Conservation (phyloP, 164 flowering plant genomes). For the Houttuynia cordata region DNA sequence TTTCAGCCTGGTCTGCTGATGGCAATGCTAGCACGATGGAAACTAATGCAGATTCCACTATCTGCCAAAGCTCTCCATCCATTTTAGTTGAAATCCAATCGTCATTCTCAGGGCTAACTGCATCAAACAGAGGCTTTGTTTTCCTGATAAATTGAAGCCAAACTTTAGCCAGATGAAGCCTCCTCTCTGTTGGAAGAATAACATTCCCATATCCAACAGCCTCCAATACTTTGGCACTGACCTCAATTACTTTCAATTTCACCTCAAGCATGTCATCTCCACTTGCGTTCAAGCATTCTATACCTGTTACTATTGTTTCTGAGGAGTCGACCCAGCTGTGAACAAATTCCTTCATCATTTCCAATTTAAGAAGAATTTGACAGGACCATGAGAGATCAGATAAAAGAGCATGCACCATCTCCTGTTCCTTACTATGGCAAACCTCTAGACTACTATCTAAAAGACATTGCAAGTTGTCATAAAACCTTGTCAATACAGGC, state of each 20-base stretch:
- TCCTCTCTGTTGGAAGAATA: constrained; percentile 48
- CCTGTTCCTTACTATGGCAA: constrained; percentile 11
- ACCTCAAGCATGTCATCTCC: constrained; percentile 20
- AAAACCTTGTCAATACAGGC: constrained; percentile 36
- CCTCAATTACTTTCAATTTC: constrained; percentile 49
- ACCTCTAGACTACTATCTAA: constrained; percentile 18
- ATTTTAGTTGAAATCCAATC: constrained; percentile 23
- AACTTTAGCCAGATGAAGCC: constrained; percentile 51
- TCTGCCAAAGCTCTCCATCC: constrained; percentile 68
- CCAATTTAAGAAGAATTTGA: constrained; percentile 58
- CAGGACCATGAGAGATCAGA: constrained; percentile 76
- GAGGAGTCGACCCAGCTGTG: constrained; percentile 58
- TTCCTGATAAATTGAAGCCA: constrained; percentile 85
- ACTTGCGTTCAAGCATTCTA: constrained; percentile 19
- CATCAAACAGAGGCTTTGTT: constrained; percentile 44
- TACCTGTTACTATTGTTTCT: constrained; percentile 30
- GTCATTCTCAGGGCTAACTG: constrained; percentile 21
- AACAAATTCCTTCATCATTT: constrained; percentile 61
- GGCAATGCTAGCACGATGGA: constrained; percentile 75
- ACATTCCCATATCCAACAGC: constrained; percentile 70
- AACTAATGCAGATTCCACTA: constrained; percentile 67
- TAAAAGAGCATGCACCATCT: constrained; percentile 26
- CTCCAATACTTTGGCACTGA: constrained; percentile 64
- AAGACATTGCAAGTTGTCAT: constrained; percentile 25
- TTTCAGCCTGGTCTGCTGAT: constrained; percentile 65